Conservation (phyloP, 306 rosid species). For the Amphicarpaea edgeworthii region DNA sequence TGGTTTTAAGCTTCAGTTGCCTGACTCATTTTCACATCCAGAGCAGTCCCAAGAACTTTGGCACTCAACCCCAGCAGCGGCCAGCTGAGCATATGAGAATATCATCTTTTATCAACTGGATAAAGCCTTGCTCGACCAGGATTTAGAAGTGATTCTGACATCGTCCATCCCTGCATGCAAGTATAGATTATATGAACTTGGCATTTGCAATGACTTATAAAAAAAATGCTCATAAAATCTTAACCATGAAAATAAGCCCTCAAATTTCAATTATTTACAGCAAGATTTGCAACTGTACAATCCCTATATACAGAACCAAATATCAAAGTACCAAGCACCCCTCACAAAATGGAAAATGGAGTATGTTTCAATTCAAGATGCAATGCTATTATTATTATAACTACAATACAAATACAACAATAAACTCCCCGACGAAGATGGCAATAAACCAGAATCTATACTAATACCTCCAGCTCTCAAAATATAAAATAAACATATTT, state of each 20-base stretch:
- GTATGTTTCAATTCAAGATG: conserved; percentile 14
- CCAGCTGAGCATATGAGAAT: conserved; percentile 36
- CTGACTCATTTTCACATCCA: conserved; percentile 30
- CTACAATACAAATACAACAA: conserved; percentile 12
- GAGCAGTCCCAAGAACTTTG: conserved; percentile 32
- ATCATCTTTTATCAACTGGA: conserved; percentile 51
- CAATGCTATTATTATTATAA: not conserved
- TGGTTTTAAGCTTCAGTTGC: conserved; percentile 29
- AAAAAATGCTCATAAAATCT: conserved; percentile 4
- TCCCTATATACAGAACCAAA: not conserved
- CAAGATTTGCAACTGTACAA: not conserved
- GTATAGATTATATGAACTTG: conserved; percentile 2
- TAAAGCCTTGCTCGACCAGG: conserved; percentile 93
- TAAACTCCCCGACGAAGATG: not conserved
- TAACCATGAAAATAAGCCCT: conserved; percentile 17
- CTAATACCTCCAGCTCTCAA: not conserved
- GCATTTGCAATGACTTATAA: not conserved
- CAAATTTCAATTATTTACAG: conserved; percentile 20
- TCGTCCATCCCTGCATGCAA: conserved; percentile 85
- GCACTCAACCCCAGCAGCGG: conserved; percentile 44
- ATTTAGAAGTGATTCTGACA: conserved; percentile 93
- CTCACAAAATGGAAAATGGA: not conserved
- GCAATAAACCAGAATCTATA: not conserved
- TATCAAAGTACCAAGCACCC: conserved; percentile 3
- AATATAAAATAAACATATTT: not conserved